Evolutionary conservation across 768 basidiomycete species (phyloP), one percentile per base, ranked within the genome.

Genomic region (Tulasnella sp.): DNA sequence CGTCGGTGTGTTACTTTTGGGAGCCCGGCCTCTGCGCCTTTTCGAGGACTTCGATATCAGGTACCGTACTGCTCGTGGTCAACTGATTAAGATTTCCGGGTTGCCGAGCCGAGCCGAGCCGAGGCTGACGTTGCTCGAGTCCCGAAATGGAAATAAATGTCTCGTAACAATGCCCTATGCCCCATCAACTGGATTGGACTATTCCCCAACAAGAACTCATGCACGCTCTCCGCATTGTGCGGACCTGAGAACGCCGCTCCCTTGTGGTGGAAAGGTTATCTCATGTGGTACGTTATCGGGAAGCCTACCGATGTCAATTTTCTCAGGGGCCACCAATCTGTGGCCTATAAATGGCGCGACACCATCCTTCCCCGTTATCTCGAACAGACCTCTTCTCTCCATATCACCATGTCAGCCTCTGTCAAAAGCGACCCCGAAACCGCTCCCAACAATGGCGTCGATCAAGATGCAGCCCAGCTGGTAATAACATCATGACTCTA

Each of bases 381-480:
- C 48, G 46, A 37, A 44, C 44, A 44, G 44, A 44, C 11, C 44
- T 39, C 57, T 20, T 23, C 61, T 18, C 51, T 29, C 46, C 20
- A n/a, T 23, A 39, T 61, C 55, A 42, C 11, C 26, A 76, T 76
- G 75, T 57, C 74, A 29, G 23, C 46, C 44, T 75, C 75, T 35
- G 26, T 32, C 32, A 57, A 76, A 3, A 75, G 74, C 48, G 55
- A 76, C 37, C 37, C 61, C 26, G 75, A 55, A 76, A 37, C 35
- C 55, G 77, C 40, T 18, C 61, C 32, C 70, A n/a, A 44, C 35
- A 42, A 42, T 39, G 70, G 82, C 73, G 80, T 85, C 78, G 88
- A 88, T 79, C 79, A 82, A 75, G 89, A 90, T 82, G 85, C 87
- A 79, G 81, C 89, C 73, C 89, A 90, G 83, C 81, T 91, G 90